Base-by-base conservation (phyloP, 2,329 filamentous ascomycete genomes). In the Ustilaginoidea virens region DNA sequence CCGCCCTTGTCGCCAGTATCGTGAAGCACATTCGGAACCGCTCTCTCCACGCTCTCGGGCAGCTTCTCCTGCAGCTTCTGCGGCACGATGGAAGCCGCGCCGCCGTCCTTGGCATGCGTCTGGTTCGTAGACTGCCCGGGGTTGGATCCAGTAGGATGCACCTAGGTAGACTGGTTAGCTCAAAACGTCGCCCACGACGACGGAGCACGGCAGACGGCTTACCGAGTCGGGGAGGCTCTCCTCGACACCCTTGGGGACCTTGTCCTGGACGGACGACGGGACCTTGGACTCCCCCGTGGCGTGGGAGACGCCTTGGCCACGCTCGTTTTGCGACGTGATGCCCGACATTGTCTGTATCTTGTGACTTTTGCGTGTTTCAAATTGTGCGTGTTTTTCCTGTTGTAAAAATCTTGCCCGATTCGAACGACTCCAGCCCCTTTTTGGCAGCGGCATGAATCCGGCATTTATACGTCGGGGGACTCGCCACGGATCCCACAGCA, bases 51-150 rank as follows among this genome's bases (percentile, higher is more conserved):
- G 3, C 35, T 32, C 24, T 45, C 39, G 1, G 43, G 39, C 3
- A 46, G 12, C 12, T 29, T 37, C 32, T 46, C 36, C 27, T 46
- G 43, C 0, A 39, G 8, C 23, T 44, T 44, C 25, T 39, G 28
- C 2, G 43, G 40, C 7, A 45, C 24, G 0, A 40, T 31, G 3
- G 43, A 46, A 8, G 37, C 35, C 1, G 35, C 22, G 0, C 38
- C 33, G 5, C 31, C 34, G 2, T 31, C 34, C 18, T 41, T 41
- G 2, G 40, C 38, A 5, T 46, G 40, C 2, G 40, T 32, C 10
- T 36, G 27, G 9, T 36, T 35, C 8, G 34, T 37, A 0, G 36
- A 39, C 22, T 42, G 33, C 1, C 32, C 37, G 6, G 35, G 31
- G 2, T 37, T 32, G 5, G 33, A 27, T 1, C 27, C 33, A 1